Conservation (phyloP, 768 basidiomycete genomes). For the Fomitopsis serialis region DNA sequence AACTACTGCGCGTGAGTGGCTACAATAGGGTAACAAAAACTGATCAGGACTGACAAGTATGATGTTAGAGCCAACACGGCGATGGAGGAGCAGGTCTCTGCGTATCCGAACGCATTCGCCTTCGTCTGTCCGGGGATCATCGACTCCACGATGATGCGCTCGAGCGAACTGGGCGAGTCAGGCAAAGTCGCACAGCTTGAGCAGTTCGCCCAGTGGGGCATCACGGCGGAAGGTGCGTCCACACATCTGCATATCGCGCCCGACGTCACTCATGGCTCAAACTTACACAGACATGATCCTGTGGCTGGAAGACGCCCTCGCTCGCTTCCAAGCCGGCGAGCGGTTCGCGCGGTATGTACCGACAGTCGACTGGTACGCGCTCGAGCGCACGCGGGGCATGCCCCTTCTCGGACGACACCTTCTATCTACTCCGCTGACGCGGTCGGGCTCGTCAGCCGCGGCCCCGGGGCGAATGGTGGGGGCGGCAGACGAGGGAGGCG, state of each 20-base stretch:
- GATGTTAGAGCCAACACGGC: slow-evolving; percentile 9
- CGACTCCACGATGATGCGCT: slow-evolving; percentile 2
- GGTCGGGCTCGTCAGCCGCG: too few relatives aligned
- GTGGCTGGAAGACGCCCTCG: slow-evolving; percentile 27
- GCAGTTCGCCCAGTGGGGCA: not conserved
- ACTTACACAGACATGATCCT: slow-evolving; percentile 18
- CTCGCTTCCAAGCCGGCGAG: slow-evolving; percentile 13
- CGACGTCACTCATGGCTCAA: not conserved
- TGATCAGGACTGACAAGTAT: not conserved
- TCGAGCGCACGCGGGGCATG: slow-evolving; percentile 7
- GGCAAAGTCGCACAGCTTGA: not conserved
- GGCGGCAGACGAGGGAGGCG: not conserved
- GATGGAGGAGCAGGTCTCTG: slow-evolving; percentile 2
- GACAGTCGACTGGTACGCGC: slow-evolving; percentile 24
- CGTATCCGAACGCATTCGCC: slow-evolving; percentile 2
- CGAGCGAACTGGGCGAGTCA: not conserved
- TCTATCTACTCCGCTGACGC: not conserved
- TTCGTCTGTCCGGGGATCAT: slow-evolving; percentile 3
- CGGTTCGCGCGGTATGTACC: slow-evolving; percentile 26
- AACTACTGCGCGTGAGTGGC: slow-evolving; percentile 13
- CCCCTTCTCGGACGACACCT: not conserved
- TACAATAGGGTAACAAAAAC: too few relatives aligned
- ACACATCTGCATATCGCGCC: not conserved
- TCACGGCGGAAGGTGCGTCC: slow-evolving; percentile 7
- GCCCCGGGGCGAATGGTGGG: too few relatives aligned